Conservation (phyloP, 225 moss, liverwort and hornwort genomes). For the Antitrichia curtipendula region DNA sequence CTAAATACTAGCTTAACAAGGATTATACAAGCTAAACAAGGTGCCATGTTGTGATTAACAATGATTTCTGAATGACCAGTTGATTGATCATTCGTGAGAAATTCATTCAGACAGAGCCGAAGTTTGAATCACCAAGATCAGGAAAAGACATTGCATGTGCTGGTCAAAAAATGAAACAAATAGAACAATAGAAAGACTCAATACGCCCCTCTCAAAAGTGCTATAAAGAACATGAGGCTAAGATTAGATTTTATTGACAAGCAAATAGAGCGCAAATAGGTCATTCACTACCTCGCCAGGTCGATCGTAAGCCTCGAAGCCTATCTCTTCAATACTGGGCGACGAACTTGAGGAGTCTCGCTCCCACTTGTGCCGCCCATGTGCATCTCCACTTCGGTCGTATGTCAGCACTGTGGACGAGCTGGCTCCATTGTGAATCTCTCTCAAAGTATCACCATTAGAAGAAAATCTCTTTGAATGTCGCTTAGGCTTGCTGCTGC, state of each 20-base stretch:
- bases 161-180: not conserved
- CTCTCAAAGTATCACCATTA: constrained; percentile 4
- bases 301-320: constrained; percentile 42
- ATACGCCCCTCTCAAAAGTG: not conserved
- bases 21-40: not conserved
- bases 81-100: not conserved
- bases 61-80: not conserved
- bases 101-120: not conserved
- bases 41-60: not conserved
- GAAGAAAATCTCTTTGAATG: constrained; percentile 14
- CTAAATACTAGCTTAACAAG: not conserved
- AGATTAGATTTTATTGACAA: not conserved
- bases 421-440: constrained; percentile 30
- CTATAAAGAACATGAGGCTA: not conserved
- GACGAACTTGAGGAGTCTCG: constrained; percentile 37
- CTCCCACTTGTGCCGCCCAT: constrained; percentile 50
- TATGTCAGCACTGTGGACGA: constrained; percentile 24
- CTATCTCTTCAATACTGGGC: constrained; percentile 28
- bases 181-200: not conserved
- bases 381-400: constrained; percentile 37
- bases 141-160: not conserved
- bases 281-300: constrained; percentile 36
- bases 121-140: not conserved
- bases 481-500: constrained; percentile 3
- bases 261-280: not conserved